Evolutionary conservation across 2,329 filamentous ascomycete genomes (phyloP).

Genomic region (Ophiostoma novo-ulmi): DNA sequence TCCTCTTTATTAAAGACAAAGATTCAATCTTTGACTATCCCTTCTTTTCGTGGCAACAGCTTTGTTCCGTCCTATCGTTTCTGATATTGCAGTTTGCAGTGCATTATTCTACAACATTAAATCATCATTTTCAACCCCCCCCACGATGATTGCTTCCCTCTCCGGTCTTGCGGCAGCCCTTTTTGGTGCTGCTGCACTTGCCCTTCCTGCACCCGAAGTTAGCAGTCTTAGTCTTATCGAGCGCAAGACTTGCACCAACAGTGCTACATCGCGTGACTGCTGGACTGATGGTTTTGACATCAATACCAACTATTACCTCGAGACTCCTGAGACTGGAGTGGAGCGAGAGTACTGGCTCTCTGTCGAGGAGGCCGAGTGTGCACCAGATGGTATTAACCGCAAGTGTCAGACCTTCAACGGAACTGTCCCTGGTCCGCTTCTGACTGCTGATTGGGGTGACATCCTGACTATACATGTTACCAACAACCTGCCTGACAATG

Average conservation of each 20-base stretch:
- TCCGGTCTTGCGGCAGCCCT: not conserved
- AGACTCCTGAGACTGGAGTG: not conserved
- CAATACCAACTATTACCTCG: not conserved
- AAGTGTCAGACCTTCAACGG: slow-evolving; percentile 31
- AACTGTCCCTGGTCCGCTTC: slow-evolving; percentile 33
- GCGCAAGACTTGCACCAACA: not conserved
- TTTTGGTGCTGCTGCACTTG: not conserved
- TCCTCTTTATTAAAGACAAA: not conserved
- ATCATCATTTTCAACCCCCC: not conserved
- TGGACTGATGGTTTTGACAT: slow-evolving; percentile 6
- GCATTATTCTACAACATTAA: not conserved
- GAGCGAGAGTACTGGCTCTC: slow-evolving; percentile 6
- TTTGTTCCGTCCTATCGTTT: not conserved
- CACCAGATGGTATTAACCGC: not conserved
- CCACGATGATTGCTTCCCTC: not conserved
- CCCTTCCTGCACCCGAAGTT: not conserved
- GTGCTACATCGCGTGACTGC: slow-evolving; percentile 6
- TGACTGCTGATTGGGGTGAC: slow-evolving; percentile 38
- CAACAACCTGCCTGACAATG: slow-evolving; percentile 44
- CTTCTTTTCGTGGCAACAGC: not conserved
- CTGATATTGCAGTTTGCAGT: too few species aligned
- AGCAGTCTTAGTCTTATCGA: not conserved
- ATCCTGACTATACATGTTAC: slow-evolving; percentile 56
- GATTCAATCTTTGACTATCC: not conserved
- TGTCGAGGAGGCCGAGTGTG: not conserved